Conservation (phyloP, 345 rosid genomes). For the Clausena lansium region DNA sequence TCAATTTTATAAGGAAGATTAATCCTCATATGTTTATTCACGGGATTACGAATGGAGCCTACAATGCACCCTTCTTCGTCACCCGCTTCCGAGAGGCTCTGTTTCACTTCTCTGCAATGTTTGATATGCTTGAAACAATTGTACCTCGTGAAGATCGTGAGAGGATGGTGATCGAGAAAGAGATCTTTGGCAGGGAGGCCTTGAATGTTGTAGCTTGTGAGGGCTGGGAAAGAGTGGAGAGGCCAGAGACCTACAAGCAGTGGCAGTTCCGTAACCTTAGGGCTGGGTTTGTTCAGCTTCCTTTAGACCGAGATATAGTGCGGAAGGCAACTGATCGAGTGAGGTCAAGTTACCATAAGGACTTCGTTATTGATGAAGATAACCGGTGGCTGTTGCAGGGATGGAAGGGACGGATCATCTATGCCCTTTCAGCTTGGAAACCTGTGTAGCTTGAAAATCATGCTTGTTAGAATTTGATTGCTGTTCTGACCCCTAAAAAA, state of each 20-base stretch:
- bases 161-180: constrained; percentile 74
- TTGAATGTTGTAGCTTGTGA: constrained; percentile 86
- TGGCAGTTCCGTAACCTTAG: constrained; percentile 74
- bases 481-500: background rate
- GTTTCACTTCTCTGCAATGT: constrained; percentile 87
- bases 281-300: constrained; percentile 72
- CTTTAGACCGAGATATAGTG: constrained; percentile 48
- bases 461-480: background rate
- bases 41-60: constrained; percentile 63
- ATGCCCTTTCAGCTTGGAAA: constrained; percentile 84
- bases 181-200: constrained; percentile 78
- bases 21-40: constrained; percentile 70
- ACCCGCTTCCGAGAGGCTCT: constrained; percentile 90
- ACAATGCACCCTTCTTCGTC: constrained; percentile 81
- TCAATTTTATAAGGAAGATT: constrained; percentile 60
- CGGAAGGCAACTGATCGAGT: constrained; percentile 43
- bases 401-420: constrained; percentile 85
- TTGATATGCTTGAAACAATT: constrained; percentile 79
- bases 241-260: constrained; percentile 95
- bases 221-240: constrained; percentile 89
- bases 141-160: constrained; percentile 73
- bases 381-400: constrained; percentile 81
- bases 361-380: constrained; percentile 75
- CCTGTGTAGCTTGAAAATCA: constrained; percentile 34
- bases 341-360: constrained; percentile 59